Percentiles rank a stretch among this genome's conserved stretches.
Conservation (phyloP, 106 monocot genomes). For the Amphibolis antarctica region DNA sequence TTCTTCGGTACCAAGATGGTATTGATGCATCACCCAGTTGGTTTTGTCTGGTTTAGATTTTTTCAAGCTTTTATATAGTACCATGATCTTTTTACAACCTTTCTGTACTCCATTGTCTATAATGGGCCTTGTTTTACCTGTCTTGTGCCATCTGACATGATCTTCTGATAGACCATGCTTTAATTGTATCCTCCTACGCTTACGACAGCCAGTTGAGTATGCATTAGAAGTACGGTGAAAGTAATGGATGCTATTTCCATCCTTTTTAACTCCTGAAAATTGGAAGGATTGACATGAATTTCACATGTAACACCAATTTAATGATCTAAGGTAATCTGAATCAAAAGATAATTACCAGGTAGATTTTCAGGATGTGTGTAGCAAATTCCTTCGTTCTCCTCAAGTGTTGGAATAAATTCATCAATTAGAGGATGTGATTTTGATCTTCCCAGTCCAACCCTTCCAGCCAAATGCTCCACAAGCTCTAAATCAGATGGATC, state of each 20-base stretch:
- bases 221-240: conserved; percentile 79
- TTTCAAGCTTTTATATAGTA: conserved; percentile 54
- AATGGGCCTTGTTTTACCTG: conserved; percentile 77
- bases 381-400: conserved; percentile 73
- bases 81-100: conserved; percentile 97
- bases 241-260: conserved; percentile 80
- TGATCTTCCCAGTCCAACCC: conserved; percentile 39
- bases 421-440: conserved; percentile 64
- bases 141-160: conserved; percentile 87
- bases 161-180: conserved; percentile 23
- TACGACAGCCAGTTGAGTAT: conserved; percentile 50
- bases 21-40: conserved; percentile 98
- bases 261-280: conserved; percentile 58
- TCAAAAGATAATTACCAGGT: conserved; percentile 43
- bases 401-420: conserved; percentile 81
- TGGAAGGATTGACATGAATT: background rate
- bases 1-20: conserved; percentile 82
- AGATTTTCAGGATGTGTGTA: conserved; percentile 95
- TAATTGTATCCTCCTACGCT: conserved; percentile 55
- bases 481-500: conserved; percentile 83
- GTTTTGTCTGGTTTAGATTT: conserved; percentile 62
- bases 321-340: background rate
- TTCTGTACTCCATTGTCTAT: conserved; percentile 54
- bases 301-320: background rate
- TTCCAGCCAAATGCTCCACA: conserved; percentile 73